Evolutionary conservation across 78 protist species (phyloP).

Genomic region (Dictyostelium discoideum): dicty_2.7 NC_007088.5:7659501-7660000

Average conservation of each 20-base stretch:
- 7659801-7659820: constrained; percentile 94
- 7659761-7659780: constrained; percentile 86
- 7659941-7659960: background rate
- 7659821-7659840: constrained; percentile 93
- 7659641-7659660: background rate
- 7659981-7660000: background rate
- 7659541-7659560: constrained; percentile 32
- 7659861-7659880: constrained; percentile 91
- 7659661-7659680: background rate
- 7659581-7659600: constrained; percentile 93
- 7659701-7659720: constrained; percentile 75
- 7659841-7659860: constrained; percentile 89
- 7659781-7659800: constrained; percentile 68
- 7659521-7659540: constrained; percentile 13
- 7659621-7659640: constrained; percentile 78
- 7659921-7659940: constrained; percentile 8
- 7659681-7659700: constrained; percentile 57
- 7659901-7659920: constrained; percentile 61
- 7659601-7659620: constrained; percentile 92
- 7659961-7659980: background rate
- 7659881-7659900: constrained; percentile 90
- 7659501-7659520: constrained; percentile 49
- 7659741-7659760: constrained; percentile 92
- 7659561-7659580: constrained; percentile 67
- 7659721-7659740: constrained; percentile 54